Percentiles rank a stretch among this genome's conserved stretches.
These are phyloP conservation scores for Naganishia kalamii DNA, from an alignment of 768 basidiomycete species.

Conservation along the genomic window DNA sequence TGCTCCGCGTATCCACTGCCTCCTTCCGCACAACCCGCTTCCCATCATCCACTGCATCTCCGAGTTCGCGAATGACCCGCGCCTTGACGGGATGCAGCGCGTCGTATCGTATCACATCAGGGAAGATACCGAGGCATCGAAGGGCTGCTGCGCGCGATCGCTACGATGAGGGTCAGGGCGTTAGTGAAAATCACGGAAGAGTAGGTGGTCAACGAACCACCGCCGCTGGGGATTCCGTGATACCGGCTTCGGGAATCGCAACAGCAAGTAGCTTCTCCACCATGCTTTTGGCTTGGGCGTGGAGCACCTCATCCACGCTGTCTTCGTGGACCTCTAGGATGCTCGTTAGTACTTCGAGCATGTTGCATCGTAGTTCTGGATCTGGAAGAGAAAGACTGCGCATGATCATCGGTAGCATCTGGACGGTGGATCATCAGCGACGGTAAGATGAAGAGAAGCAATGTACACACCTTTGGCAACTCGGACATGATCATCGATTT, in stretches of 20 bases:
- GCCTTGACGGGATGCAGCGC: constrained; percentile 73
- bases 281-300: constrained; percentile 66
- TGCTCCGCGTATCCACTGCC: constrained; percentile 69
- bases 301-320: constrained; percentile 49
- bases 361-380: constrained; percentile 64
- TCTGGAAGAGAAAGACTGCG: constrained; percentile 75
- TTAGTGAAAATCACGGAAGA: not conserved
- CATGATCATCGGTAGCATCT: constrained; percentile 85
- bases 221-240: not conserved
- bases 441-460: not conserved
- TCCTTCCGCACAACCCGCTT: constrained; percentile 73
- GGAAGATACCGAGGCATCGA: constrained; percentile 65
- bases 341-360: constrained; percentile 70
- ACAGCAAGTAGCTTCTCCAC: constrained; percentile 67
- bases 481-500: constrained; percentile 65
- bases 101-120: constrained; percentile 71
- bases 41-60: constrained; percentile 78
- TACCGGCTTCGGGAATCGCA: constrained; percentile 22
- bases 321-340: constrained; percentile 57
- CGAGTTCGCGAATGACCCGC: constrained; percentile 66
- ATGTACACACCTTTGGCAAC: constrained; percentile 49
- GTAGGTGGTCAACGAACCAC: not conserved
- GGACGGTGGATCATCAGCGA: not conserved
- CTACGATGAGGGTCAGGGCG: constrained; percentile 48
- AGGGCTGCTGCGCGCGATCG: constrained; percentile 70